A percentile compares a stretch with the other conserved stretches of the same genome.
Conservation (phyloP, 1,139 yeast genomes). For the Taiozyma sp. region DNA sequence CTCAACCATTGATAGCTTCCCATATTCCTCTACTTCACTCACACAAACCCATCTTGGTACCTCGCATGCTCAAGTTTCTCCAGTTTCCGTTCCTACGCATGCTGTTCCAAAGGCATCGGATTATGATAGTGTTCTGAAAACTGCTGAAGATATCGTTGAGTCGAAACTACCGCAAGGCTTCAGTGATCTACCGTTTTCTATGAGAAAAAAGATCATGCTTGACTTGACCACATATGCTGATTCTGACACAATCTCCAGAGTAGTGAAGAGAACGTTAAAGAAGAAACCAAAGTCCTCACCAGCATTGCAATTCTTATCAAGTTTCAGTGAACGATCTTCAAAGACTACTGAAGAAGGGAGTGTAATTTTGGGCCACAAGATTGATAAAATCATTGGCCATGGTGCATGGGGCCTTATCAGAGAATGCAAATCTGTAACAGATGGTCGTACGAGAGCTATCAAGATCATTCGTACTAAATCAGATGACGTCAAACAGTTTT, state of each 20-base stretch:
- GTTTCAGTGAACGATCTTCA: slow-evolving; percentile 17
- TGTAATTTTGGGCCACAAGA: slow-evolving; percentile 48
- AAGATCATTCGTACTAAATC: slow-evolving; percentile 64
- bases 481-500: slow-evolving; percentile 41
- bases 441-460: slow-evolving; percentile 58
- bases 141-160: slow-evolving; percentile 18
- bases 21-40: slow-evolving; percentile 8
- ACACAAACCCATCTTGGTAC: slow-evolving; percentile 17
- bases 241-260: slow-evolving; percentile 29
- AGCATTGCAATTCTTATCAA: slow-evolving; percentile 24
- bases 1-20: slow-evolving; percentile 5
- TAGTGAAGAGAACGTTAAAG: slow-evolving; percentile 27
- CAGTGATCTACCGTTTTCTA: slow-evolving; percentile 63
- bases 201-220: slow-evolving; percentile 52
- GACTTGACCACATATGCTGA: slow-evolving; percentile 54
- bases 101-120: neutral
- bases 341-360: slow-evolving; percentile 55
- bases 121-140: slow-evolving; percentile 5
- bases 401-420: slow-evolving; percentile 95
- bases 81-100: slow-evolving; percentile 21
- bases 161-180: slow-evolving; percentile 54
- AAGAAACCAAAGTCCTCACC: slow-evolving; percentile 18
- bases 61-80: slow-evolving; percentile 20
- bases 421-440: slow-evolving; percentile 43
- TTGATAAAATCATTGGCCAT: slow-evolving; percentile 79